Percentiles rank a stretch among this genome's conserved stretches.
These are phyloP conservation scores for Phytophthora fragariaefolia DNA, from an alignment of 352 stramenopile species.

Conservation along the genomic window DNA sequence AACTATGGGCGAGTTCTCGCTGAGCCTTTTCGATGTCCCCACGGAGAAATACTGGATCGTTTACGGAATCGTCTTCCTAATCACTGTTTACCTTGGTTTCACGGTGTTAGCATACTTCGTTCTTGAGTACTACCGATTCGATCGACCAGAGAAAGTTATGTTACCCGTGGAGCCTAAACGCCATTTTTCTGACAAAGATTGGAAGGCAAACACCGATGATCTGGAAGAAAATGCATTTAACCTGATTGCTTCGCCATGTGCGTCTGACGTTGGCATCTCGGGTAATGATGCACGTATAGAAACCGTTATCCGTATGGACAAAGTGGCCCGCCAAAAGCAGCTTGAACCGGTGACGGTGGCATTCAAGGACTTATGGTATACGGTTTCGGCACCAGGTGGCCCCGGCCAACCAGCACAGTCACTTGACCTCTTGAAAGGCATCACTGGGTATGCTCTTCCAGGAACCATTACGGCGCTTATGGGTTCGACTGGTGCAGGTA, in stretches of 20 bases:
- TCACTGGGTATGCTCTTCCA: constrained; percentile 32
- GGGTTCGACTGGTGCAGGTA: constrained; percentile 79
- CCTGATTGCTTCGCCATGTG: neutral
- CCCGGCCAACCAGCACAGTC: constrained; percentile 24
- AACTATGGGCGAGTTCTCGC: constrained; percentile 35
- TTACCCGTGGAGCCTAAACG: constrained; percentile 4
- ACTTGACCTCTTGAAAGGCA: constrained; percentile 57
- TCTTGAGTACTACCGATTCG: constrained; percentile 35
- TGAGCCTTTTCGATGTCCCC: constrained; percentile 35
- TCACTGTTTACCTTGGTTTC: constrained; percentile 29
- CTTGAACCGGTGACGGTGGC: constrained; percentile 5
- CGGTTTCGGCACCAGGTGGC: constrained; percentile 40
- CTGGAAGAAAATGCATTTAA: neutral
- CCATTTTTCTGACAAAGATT: too few relatives aligned
- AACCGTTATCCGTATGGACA: neutral
- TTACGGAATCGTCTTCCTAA: constrained; percentile 36
- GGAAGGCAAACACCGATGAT: neutral
- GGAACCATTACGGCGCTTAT: constrained; percentile 72
- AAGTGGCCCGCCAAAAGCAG: neutral
- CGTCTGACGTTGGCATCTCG: neutral
- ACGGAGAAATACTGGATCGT: constrained; percentile 28
- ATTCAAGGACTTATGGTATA: constrained; percentile 27
- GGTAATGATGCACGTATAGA: neutral
- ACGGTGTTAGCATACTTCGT: constrained; percentile 38
- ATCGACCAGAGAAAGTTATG: constrained; percentile 51